Percentiles rank a stretch among this genome's conserved stretches.
These are phyloP conservation scores for Trichocladium antarcticum DNA, from an alignment of 495 filamentous ascomycete genomes.

Conservation along the genomic window DNA sequence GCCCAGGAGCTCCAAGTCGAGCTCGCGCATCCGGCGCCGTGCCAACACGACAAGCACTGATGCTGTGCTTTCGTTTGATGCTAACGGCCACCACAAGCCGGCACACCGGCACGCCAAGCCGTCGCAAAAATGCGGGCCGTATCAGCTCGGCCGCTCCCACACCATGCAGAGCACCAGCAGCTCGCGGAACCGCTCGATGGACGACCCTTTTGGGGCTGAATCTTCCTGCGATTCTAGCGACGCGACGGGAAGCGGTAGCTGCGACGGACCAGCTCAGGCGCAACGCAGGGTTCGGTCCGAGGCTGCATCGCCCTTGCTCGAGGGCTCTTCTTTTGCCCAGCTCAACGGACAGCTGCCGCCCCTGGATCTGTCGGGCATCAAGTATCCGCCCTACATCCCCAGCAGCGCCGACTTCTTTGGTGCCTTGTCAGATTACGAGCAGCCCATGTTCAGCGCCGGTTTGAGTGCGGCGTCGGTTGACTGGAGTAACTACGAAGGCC, in stretches of 20 bases:
- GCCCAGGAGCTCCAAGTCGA: constrained; percentile 38
- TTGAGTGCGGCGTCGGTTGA: constrained; percentile 54
- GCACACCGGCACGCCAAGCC: constrained; percentile 79
- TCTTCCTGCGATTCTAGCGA: constrained; percentile 27
- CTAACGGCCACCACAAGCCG: constrained; percentile 90
- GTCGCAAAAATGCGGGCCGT: constrained; percentile 76
- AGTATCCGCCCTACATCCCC: constrained; percentile 45
- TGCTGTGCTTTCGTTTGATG: constrained; percentile 66
- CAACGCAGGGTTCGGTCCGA: constrained; percentile 54
- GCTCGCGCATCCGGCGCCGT: constrained; percentile 48
- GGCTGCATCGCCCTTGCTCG: constrained; percentile 57
- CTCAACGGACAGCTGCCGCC: constrained; percentile 52
- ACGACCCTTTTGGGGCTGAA: constrained; percentile 44
- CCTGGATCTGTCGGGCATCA: constrained; percentile 48
- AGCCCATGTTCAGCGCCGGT: constrained; percentile 55
- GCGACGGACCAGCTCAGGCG: constrained; percentile 28
- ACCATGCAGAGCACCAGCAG: constrained; percentile 50
- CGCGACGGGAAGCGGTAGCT: constrained; percentile 20
- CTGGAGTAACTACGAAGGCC: constrained; percentile 59
- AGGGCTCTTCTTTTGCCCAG: constrained; percentile 45
- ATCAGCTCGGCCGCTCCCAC: constrained; percentile 64
- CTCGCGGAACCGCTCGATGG: constrained; percentile 56
- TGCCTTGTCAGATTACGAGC: constrained; percentile 49
- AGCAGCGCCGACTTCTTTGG: constrained; percentile 43
- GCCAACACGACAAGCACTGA: constrained; percentile 81